Conservation (phyloP, 306 rosid genomes). For the Lablab purpureus region DNA sequence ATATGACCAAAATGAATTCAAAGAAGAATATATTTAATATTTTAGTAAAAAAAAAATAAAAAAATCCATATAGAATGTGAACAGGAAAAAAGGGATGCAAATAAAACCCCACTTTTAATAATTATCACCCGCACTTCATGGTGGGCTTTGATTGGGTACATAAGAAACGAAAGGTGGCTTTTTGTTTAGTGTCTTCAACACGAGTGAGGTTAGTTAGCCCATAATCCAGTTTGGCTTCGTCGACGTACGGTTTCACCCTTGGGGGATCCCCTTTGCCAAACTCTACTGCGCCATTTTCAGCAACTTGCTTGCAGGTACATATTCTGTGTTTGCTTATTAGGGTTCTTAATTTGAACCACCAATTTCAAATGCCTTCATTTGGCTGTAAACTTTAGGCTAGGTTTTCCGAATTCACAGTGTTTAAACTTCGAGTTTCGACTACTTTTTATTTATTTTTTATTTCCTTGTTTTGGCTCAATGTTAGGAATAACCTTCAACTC, state of each 20-base stretch:
- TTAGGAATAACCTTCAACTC: not conserved
- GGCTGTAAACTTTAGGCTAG: not conserved
- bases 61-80: too few relatives aligned
- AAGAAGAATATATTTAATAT: too few relatives aligned
- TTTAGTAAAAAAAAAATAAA: too few relatives aligned
- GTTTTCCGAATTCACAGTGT: not conserved
- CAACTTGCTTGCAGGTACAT: not conserved
- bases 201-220: too few relatives aligned
- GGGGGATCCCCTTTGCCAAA: not conserved
- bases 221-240: not conserved
- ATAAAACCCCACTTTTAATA: too few relatives aligned
- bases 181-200: not conserved
- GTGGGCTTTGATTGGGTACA: too few relatives aligned
- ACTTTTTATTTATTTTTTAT: not conserved
- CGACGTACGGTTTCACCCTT: not conserved
- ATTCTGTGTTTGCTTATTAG: not conserved
- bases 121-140: not conserved
- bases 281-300: not conserved
- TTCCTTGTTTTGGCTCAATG: not conserved
- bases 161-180: not conserved
- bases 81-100: too few relatives aligned
- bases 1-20: too few relatives aligned
- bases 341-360: not conserved
- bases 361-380: not conserved
- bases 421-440: not conserved